phyloP scores from a whole-genome alignment of 345 rosid genomes.

The Camelina laxa region DNA sequence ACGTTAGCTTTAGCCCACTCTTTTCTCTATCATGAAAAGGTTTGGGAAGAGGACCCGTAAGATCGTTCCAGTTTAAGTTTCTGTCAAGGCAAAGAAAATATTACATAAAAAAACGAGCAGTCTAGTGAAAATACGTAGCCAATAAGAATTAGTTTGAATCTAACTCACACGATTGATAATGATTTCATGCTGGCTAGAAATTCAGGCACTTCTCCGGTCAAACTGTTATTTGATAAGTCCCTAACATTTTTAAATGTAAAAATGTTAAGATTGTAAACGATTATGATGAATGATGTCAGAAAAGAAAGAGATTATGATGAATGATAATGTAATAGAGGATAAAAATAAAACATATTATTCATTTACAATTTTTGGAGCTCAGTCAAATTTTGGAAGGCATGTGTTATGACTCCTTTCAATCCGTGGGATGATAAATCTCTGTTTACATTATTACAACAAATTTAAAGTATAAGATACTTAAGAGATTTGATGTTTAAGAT shows the following conservation, averaged over 20 bases:
- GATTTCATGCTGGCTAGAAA: constrained; percentile 43
- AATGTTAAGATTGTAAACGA: neutral
- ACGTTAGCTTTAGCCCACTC: constrained; percentile 43
- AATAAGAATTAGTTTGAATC: neutral
- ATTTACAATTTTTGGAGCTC: constrained; percentile 40
- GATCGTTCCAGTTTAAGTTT: constrained; percentile 47
- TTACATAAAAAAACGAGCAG: neutral
- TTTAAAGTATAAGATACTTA: neutral
- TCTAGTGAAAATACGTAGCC: neutral
- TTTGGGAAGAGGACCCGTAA: constrained; percentile 46
- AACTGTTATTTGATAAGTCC: constrained; percentile 51
- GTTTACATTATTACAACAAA: neutral
- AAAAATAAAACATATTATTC: neutral
- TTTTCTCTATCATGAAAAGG: constrained; percentile 33
- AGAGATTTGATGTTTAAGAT: neutral
- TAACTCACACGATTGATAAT: constrained; percentile 47
- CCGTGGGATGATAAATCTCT: constrained; percentile 52
- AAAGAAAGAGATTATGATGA: too few species aligned
- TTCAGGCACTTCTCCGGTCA: constrained; percentile 48
- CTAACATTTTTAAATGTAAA: constrained; percentile 5
- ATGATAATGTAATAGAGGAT: too few species aligned
- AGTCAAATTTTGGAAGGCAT: constrained; percentile 38
- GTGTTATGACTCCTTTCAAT: constrained; percentile 41
- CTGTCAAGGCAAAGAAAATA: constrained; percentile 20
- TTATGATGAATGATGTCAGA: too few species aligned